phyloP scores from a whole-genome alignment of 2,329 filamentous ascomycete genomes.

The Moelleriella libera region DNA sequence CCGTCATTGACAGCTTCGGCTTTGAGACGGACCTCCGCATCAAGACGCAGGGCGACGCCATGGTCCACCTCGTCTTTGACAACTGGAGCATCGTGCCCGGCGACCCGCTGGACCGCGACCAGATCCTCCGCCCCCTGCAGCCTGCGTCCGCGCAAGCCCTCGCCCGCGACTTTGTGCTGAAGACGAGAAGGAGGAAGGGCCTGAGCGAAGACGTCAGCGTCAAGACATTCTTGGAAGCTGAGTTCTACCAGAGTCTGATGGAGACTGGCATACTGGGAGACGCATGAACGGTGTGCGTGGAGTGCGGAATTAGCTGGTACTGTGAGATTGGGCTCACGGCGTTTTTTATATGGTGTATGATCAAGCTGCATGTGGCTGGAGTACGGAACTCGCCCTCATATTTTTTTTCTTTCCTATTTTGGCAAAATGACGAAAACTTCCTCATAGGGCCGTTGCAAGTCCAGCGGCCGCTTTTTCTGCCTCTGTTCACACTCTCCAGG shows the following conservation, averaged over 20 bases:
- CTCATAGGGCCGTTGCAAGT: too few species aligned
- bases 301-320: neutral
- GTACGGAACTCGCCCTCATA: too few species aligned
- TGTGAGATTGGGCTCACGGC: neutral
- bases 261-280: conserved; percentile 76
- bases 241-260: conserved; percentile 76
- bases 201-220: conserved; percentile 91
- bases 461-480: too few species aligned
- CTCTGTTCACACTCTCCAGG: too few species aligned
- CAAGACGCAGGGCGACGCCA: conserved; percentile 85
- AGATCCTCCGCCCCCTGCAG: conserved; percentile 71
- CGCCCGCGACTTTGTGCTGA: conserved; percentile 89
- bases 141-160: conserved; percentile 79
- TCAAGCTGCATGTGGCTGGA: too few species aligned
- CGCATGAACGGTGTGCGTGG: conserved; percentile 8
- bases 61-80: conserved; percentile 85
- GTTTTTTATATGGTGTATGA: neutral
- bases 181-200: conserved; percentile 87
- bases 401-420: too few species aligned
- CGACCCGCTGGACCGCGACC: conserved; percentile 80
- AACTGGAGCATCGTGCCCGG: conserved; percentile 93
- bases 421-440: too few species aligned
- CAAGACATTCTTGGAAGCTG: conserved; percentile 90
- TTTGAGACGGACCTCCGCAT: conserved; percentile 97
- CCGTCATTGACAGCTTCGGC: conserved; percentile 93